Evolutionary conservation across 371 early-diverging fungal species (phyloP).

Genomic region (Lichtheimia hyalospora): DNA sequence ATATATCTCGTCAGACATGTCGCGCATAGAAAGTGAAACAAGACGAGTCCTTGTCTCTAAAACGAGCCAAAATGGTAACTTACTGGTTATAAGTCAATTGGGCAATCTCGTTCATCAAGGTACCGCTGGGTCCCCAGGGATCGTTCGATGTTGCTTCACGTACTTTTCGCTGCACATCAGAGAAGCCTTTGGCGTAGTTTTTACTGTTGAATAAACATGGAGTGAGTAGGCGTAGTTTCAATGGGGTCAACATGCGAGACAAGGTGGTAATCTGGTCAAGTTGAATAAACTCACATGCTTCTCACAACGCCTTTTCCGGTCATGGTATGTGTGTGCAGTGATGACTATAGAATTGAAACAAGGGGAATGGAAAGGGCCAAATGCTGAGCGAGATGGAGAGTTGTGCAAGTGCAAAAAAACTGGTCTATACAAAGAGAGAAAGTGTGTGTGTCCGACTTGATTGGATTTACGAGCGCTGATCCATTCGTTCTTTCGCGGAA

Average conservation of each 20-base stretch:
- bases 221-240: not conserved
- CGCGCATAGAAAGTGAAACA: too few species aligned
- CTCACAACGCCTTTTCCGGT: conserved; percentile 51
- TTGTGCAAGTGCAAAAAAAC: conserved; percentile 17
- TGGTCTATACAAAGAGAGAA: not conserved
- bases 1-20: too few species aligned
- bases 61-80: conserved; percentile 15
- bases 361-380: not conserved
- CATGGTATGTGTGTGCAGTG: conserved; percentile 16
- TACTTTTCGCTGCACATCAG: conserved; percentile 94
- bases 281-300: conserved; percentile 37
- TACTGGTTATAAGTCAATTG: conserved; percentile 86
- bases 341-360: not conserved
- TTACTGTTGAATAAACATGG: conserved; percentile 60
- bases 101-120: conserved; percentile 89
- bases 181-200: conserved; percentile 94
- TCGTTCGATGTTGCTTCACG: conserved; percentile 95
- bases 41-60: not conserved
- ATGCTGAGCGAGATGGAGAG: conserved; percentile 1
- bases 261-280: not conserved
- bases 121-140: conserved; percentile 83
- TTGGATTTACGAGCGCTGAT: too few species aligned
- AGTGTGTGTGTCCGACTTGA: too few species aligned
- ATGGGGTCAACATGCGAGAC: not conserved
- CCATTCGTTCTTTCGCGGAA: too few species aligned